A percentile compares a stretch with the other conserved stretches of the same genome.
Conservation (phyloP, 192 early-diverging fungal species). For the Globomyces pollinis-pini region DNA sequence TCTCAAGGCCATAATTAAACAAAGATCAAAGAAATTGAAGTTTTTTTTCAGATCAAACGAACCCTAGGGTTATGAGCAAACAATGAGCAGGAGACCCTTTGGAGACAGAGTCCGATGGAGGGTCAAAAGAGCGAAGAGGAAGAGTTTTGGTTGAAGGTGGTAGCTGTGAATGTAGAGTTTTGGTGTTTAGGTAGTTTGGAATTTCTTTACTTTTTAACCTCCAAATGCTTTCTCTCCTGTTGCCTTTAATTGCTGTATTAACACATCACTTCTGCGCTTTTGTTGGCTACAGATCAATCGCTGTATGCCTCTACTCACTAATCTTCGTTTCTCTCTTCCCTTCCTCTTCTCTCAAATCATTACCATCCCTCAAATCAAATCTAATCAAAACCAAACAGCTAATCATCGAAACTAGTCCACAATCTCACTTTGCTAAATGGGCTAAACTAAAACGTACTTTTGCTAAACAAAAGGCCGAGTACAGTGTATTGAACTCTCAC, state of each 20-base stretch:
- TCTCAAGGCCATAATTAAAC: slow-evolving; percentile 83
- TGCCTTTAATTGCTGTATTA: background rate
- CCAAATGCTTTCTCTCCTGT: background rate
- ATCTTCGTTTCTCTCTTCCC: too few species aligned
- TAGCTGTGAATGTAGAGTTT: too few species aligned
- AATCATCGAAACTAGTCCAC: background rate
- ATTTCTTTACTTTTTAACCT: background rate
- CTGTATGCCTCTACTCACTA: too few species aligned
- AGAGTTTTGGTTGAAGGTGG: too few species aligned
- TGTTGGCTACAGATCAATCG: background rate
- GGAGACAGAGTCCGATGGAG: too few species aligned
- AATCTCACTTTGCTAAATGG: slow-evolving; percentile 10
- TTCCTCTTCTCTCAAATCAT: too few species aligned
- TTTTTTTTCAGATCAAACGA: too few species aligned
- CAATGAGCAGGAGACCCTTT: too few species aligned
- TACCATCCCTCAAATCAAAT: background rate
- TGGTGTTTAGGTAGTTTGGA: background rate
- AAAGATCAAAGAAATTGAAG: too few species aligned
- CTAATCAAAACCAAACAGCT: background rate
- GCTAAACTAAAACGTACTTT: slow-evolving; percentile 3
- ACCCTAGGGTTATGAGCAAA: too few species aligned
- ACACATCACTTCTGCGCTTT: background rate
- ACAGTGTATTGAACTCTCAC: background rate
- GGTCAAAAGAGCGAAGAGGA: too few species aligned
- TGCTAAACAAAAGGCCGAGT: background rate